phyloP scores from a whole-genome alignment of 83 land plant genomes.

The Thuja plicata region DNA sequence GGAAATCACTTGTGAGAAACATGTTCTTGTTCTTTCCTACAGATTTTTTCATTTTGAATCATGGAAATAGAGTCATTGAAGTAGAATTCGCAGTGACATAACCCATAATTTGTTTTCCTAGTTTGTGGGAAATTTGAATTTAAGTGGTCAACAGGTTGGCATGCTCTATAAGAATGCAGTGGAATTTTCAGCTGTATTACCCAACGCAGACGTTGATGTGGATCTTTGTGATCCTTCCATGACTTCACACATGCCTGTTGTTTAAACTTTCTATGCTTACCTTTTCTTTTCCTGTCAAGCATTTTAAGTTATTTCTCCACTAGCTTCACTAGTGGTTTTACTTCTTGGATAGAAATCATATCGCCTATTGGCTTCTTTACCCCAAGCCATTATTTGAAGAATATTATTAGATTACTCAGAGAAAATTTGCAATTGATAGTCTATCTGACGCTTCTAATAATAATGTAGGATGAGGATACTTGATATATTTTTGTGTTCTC shows the following conservation, averaged over 20 bases:
- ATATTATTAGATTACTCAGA: not conserved
- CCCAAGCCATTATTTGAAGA: not conserved
- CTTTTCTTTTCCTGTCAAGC: not conserved
- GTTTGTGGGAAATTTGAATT: constrained; percentile 73
- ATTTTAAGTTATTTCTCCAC: not conserved
- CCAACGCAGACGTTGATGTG: constrained; percentile 37
- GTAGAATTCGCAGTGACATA: not conserved
- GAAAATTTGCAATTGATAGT: not conserved
- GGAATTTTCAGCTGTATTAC: constrained; percentile 61
- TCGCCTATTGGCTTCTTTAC: not conserved
- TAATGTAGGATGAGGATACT: not conserved
- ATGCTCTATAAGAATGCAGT: constrained; percentile 53
- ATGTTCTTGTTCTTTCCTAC: not conserved
- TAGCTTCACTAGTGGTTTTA: not conserved
- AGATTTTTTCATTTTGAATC: not conserved
- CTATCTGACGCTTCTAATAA: not conserved
- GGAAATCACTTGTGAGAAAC: constrained; percentile 62
- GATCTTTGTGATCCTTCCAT: constrained; percentile 29
- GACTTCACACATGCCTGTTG: not conserved
- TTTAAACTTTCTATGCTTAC: not conserved
- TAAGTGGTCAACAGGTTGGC: constrained; percentile 80
- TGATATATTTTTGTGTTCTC: not conserved
- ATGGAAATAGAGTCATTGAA: not conserved
- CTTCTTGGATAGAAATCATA: not conserved
- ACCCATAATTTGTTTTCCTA: constrained; percentile 23